phyloP scores from a whole-genome alignment of 495 filamentous ascomycete genomes.

The Penicillium turbatum region DNA sequence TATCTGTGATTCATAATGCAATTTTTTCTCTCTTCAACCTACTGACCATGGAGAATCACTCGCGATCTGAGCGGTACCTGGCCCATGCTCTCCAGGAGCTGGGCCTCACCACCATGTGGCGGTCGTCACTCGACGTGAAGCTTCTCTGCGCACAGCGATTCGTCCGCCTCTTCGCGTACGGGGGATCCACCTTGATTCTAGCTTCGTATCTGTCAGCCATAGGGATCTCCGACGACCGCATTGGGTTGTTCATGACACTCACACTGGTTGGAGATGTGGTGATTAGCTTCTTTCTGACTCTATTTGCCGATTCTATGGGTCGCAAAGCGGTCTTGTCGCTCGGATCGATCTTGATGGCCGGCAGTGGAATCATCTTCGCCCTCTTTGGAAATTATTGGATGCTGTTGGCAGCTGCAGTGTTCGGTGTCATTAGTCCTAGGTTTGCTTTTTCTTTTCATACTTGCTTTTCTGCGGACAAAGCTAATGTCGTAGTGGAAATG shows the following conservation, averaged over 20 bases:
- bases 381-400: constrained; percentile 67
- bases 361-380: constrained; percentile 65
- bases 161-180: constrained; percentile 76
- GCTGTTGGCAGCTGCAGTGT: constrained; percentile 64
- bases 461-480: constrained; percentile 9
- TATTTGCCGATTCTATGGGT: constrained; percentile 71
- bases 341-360: constrained; percentile 65
- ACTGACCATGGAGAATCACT: background rate
- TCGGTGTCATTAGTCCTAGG: constrained; percentile 79
- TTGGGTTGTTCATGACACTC: constrained; percentile 83
- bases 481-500: constrained; percentile 56
- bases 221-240: constrained; percentile 62
- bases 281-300: constrained; percentile 70
- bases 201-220: constrained; percentile 65
- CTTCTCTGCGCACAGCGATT: constrained; percentile 71
- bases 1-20: too few species aligned
- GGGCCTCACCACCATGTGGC: constrained; percentile 39
- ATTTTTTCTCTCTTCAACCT: background rate
- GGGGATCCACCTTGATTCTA: constrained; percentile 68
- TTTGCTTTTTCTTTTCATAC: constrained; percentile 20
- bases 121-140: constrained; percentile 57
- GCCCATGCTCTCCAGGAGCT: constrained; percentile 31
- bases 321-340: constrained; percentile 63
- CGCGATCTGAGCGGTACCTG: background rate
- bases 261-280: constrained; percentile 76